phyloP scores from a whole-genome alignment of 2,329 filamentous ascomycete species.

The Emergomyces africanus region DNA sequence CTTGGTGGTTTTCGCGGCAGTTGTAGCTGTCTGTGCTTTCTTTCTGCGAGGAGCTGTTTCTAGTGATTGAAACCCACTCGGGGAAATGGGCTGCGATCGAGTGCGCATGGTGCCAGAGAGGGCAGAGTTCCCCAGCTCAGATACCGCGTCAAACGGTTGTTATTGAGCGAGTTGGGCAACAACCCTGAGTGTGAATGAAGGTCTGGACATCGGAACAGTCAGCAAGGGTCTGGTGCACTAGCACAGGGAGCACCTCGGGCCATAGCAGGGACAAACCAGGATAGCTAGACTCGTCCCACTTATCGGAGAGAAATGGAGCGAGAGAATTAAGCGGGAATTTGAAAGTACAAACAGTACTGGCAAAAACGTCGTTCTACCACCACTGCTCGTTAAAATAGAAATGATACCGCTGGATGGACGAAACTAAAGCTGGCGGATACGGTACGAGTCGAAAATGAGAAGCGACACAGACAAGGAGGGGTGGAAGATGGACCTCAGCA shows the following conservation, averaged over 20 bases:
- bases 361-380: neutral
- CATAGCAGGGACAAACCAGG: neutral
- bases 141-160: neutral
- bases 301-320: no score
- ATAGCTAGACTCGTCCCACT: no score
- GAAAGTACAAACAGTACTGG: neutral
- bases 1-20: conserved; percentile 7
- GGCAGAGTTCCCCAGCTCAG: neutral
- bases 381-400: neutral
- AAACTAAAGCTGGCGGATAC: neutral
- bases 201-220: neutral
- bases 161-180: neutral
- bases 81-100: conserved; percentile 26
- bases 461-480: neutral
- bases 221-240: neutral
- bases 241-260: neutral
- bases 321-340: no score
- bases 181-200: neutral
- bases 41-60: conserved; percentile 12
- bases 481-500: neutral
- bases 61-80: conserved; percentile 21
- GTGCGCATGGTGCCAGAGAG: conserved; percentile 21
- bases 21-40: conserved; percentile 8
- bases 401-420: neutral
- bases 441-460: neutral